Conservation (phyloP, 163 green algal species). For the Trebouxiophyceae sp. region DNA sequence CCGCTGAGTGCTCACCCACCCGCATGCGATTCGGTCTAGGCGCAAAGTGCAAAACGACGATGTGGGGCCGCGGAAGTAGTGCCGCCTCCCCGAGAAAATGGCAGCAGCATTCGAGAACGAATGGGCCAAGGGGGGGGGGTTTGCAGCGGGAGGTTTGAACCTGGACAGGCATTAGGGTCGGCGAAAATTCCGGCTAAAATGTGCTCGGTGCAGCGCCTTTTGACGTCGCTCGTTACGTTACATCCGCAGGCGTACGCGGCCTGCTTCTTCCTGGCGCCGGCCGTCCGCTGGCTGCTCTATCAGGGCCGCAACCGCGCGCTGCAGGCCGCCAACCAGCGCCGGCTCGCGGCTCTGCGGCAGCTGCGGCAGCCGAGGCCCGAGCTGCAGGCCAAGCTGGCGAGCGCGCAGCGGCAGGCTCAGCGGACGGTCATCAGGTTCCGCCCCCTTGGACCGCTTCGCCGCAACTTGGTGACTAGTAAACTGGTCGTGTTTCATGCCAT, state of each 20-base stretch:
- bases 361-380: conserved; percentile 1
- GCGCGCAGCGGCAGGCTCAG: conserved; percentile 4
- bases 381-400: conserved; percentile 14
- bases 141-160: neutral
- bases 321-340: conserved; percentile 40
- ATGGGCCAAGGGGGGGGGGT: neutral
- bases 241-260: conserved; percentile 67
- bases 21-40: no score
- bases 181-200: neutral
- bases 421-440: conserved; percentile 12
- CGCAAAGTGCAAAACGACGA: no score
- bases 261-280: conserved; percentile 67
- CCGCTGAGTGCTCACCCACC: no score
- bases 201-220: neutral
- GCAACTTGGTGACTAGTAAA: neutral
- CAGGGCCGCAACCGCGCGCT: conserved; percentile 49
- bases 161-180: neutral
- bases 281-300: conserved; percentile 43
- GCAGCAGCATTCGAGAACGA: no score
- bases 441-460: neutral
- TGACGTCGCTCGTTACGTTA: no score
- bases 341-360: neutral
- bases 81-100: no score
- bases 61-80: no score
- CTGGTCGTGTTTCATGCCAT: neutral